Evolutionary conservation across 2,329 filamentous ascomycete species (phyloP).

Genomic region (Paecilomyces fulvus): DNA sequence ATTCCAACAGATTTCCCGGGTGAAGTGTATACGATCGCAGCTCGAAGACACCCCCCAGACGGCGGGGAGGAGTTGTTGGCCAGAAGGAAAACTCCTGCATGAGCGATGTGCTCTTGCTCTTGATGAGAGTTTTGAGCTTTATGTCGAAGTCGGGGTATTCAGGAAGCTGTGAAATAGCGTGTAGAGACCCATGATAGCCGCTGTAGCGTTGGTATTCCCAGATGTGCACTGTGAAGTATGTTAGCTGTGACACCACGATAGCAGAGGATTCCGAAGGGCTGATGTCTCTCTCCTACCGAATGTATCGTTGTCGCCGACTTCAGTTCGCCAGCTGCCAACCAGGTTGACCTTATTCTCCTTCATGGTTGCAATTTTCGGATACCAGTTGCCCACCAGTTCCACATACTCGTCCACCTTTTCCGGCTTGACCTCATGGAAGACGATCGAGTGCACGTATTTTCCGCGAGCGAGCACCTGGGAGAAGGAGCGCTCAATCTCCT

Average conservation of each 20-base stretch:
- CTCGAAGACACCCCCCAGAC: slow-evolving; percentile 89
- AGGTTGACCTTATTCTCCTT: slow-evolving; percentile 91
- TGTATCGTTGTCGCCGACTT: slow-evolving; percentile 93
- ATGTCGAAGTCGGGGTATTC: slow-evolving; percentile 76
- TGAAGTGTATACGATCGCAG: slow-evolving; percentile 93
- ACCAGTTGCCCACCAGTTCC: slow-evolving; percentile 80
- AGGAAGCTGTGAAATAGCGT: slow-evolving; percentile 73
- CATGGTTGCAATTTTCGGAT: slow-evolving; percentile 75
- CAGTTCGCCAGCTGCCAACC: slow-evolving; percentile 95
- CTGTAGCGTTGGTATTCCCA: slow-evolving; percentile 99
- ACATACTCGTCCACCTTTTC: slow-evolving; percentile 95
- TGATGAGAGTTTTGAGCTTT: slow-evolving; percentile 79
- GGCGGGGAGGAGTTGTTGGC: slow-evolving; percentile 85
- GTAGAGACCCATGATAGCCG: slow-evolving; percentile 86
- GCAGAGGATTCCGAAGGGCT: background rate
- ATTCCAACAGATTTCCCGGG: slow-evolving; percentile 91
- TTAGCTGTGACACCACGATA: background rate
- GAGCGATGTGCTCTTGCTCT: slow-evolving; percentile 73
- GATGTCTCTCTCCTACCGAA: slow-evolving; percentile 59
- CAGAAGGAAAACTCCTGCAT: slow-evolving; percentile 99
- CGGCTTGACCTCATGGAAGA: slow-evolving; percentile 90
- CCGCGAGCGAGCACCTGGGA: slow-evolving; percentile 88
- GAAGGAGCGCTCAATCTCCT: slow-evolving; percentile 93
- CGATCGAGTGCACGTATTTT: slow-evolving; percentile 97
- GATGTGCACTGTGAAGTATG: slow-evolving; percentile 68